Conservation (phyloP, 139 green algal genomes). For the Penium margaritaceum region DNA sequence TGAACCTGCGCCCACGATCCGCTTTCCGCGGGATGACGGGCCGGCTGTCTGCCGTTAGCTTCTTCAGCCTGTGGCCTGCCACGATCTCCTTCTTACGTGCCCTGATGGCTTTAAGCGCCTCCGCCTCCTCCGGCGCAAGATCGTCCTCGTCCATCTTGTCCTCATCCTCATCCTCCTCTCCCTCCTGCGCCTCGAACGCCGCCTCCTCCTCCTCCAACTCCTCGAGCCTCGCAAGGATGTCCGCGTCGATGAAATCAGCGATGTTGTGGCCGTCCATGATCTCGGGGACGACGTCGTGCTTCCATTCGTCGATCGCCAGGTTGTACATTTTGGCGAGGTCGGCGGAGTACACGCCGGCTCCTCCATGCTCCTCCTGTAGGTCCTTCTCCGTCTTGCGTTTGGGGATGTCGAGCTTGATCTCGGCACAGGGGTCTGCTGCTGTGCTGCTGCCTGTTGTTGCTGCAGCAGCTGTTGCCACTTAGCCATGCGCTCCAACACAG, state of each 20-base stretch:
- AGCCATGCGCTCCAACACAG: constrained; percentile 15
- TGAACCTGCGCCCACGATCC: no score
- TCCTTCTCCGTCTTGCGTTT: constrained; percentile 52
- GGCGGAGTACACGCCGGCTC: constrained; percentile 84
- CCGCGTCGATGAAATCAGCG: constrained; percentile 90
- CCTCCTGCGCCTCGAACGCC: constrained; percentile 51
- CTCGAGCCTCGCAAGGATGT: constrained; percentile 88
- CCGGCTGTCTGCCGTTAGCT: no score
- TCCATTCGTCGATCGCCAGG: constrained; percentile 72
- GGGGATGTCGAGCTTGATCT: neutral
- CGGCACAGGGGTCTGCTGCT: no score
- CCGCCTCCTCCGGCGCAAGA: constrained; percentile 66
- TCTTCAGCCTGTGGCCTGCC: no score
- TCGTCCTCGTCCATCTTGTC: constrained; percentile 61
- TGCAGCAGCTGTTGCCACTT: no score
- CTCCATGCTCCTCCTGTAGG: constrained; percentile 80
- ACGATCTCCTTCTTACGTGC: no score
- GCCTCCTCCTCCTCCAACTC: constrained; percentile 88
- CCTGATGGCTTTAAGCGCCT: constrained; percentile 40
- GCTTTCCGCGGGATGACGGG: no score
- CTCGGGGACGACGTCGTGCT: constrained; percentile 95
- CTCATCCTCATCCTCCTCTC: constrained; percentile 45
- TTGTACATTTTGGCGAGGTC: constrained; percentile 82
- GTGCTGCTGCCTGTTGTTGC: no score
- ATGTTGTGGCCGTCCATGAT: constrained; percentile 94